These are phyloP conservation scores for Glarea lozoyensis DNA, from an alignment of 495 filamentous ascomycete genomes.

Conservation along the genomic window DNA sequence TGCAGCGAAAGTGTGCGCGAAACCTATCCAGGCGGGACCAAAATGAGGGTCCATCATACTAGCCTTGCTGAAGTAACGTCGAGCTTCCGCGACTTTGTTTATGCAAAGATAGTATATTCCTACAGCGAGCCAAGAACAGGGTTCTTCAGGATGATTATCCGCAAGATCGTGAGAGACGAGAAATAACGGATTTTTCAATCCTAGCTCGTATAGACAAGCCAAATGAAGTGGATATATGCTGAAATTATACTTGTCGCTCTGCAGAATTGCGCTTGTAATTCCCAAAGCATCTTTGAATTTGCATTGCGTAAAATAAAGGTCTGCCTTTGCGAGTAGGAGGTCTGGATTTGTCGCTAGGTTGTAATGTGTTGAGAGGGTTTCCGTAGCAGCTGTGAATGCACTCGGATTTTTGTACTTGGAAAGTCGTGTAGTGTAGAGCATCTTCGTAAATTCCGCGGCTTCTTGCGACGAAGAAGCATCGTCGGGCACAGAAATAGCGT, in stretches of 20 bases:
- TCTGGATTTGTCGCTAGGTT: slow-evolving; percentile 83
- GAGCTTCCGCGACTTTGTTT: slow-evolving; percentile 82
- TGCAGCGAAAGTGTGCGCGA: slow-evolving; percentile 99
- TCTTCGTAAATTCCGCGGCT: slow-evolving; percentile 85
- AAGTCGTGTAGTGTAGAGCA: slow-evolving; percentile 93
- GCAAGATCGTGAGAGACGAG: slow-evolving; percentile 90
- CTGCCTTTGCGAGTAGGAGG: slow-evolving; percentile 83
- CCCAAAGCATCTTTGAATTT: slow-evolving; percentile 78
- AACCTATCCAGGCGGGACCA: slow-evolving; percentile 97
- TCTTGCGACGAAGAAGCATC: slow-evolving; percentile 61
- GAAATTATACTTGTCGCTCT: slow-evolving; percentile 80
- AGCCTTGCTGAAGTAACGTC: slow-evolving; percentile 93
- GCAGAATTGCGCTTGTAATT: slow-evolving; percentile 74
- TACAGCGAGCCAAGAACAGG: slow-evolving; percentile 86
- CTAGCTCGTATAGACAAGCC: slow-evolving; percentile 83
- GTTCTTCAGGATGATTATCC: slow-evolving; percentile 83
- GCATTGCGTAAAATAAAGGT: slow-evolving; percentile 90
- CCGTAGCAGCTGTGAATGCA: slow-evolving; percentile 76
- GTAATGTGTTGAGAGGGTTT: slow-evolving; percentile 88
- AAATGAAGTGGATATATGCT: slow-evolving; percentile 83
- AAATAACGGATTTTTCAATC: slow-evolving; percentile 79
- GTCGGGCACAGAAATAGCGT: slow-evolving; percentile 53
- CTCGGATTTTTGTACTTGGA: slow-evolving; percentile 90
- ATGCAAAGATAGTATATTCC: slow-evolving; percentile 92
- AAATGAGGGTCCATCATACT: slow-evolving; percentile 97